Evolutionary conservation across 2,329 filamentous ascomycete species (phyloP).

Genomic region (Zalaria sp.): DNA sequence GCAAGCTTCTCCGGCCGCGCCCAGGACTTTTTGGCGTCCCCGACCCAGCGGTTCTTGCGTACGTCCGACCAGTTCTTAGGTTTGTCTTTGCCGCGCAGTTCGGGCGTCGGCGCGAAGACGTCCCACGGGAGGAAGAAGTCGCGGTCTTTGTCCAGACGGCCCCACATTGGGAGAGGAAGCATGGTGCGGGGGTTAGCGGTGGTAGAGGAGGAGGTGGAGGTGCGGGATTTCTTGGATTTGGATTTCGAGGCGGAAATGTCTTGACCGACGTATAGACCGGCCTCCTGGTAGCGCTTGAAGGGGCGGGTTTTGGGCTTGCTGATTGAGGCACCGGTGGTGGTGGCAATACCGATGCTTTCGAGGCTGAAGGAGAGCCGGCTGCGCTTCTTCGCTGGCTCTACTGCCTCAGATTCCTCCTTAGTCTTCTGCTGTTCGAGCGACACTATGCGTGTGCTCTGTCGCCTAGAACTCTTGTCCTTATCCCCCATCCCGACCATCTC

Average conservation of each 20-base stretch:
- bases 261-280: slow-evolving; percentile 82
- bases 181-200: slow-evolving; percentile 5
- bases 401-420: not conserved
- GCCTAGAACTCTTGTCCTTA: not conserved
- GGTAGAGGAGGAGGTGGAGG: slow-evolving; percentile 2
- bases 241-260: slow-evolving; percentile 28
- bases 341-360: slow-evolving; percentile 2
- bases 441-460: slow-evolving; percentile 4
- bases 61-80: slow-evolving; percentile 87
- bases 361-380: not conserved
- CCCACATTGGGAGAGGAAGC: slow-evolving; percentile 21
- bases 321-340: slow-evolving; percentile 1
- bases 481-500: slow-evolving; percentile 14
- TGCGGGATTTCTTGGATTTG: not conserved
- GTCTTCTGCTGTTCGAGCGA: slow-evolving; percentile 1
- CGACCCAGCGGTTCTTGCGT: slow-evolving; percentile 75
- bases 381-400: slow-evolving; percentile 2
- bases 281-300: slow-evolving; percentile 63
- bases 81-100: slow-evolving; percentile 62
- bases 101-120: slow-evolving; percentile 71
- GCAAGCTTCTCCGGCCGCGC: slow-evolving; percentile 12
- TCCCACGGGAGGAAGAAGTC: slow-evolving; percentile 86
- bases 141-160: slow-evolving; percentile 43
- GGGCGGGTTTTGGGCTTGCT: slow-evolving; percentile 22
- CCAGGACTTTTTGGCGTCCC: slow-evolving; percentile 21